phyloP scores from a whole-genome alignment of 345 rosid genomes.

The Eucalyptus erythrocorys region DNA sequence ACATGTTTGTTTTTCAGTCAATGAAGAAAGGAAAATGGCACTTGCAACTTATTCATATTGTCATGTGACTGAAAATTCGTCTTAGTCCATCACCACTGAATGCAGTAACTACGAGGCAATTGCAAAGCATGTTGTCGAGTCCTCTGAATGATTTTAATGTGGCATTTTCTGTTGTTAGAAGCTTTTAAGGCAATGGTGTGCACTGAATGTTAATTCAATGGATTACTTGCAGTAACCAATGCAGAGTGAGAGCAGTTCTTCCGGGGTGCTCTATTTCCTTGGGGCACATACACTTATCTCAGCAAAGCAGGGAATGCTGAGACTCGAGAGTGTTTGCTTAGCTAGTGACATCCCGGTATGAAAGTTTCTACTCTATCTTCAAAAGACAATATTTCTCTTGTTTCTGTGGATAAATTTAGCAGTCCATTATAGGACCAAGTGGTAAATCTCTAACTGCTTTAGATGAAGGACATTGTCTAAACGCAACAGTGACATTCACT shows the following conservation, averaged over 20 bases:
- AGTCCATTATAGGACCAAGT: background rate
- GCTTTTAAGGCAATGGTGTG: background rate
- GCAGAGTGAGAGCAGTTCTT: background rate
- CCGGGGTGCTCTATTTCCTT: background rate
- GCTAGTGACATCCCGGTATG: background rate
- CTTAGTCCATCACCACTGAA: background rate
- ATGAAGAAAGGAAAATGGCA: background rate
- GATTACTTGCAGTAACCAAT: background rate
- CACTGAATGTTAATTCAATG: background rate
- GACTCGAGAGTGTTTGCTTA: background rate
- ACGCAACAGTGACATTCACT: background rate
- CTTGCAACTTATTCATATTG: background rate
- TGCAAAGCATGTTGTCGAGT: background rate
- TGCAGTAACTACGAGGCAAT: background rate
- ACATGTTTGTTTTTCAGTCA: background rate
- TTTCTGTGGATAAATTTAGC: background rate
- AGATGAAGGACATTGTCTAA: background rate
- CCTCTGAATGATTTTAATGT: background rate
- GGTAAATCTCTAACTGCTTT: background rate
- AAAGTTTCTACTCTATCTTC: background rate
- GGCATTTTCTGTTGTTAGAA: background rate
- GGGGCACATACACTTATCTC: background rate
- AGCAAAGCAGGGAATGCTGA: background rate
- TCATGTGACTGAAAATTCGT: background rate
- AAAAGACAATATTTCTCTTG: background rate